Evolutionary conservation across 495 filamentous ascomycete genomes (phyloP), one percentile per base, ranked within the genome.

Genomic region (Podospora appendiculata): DNA sequence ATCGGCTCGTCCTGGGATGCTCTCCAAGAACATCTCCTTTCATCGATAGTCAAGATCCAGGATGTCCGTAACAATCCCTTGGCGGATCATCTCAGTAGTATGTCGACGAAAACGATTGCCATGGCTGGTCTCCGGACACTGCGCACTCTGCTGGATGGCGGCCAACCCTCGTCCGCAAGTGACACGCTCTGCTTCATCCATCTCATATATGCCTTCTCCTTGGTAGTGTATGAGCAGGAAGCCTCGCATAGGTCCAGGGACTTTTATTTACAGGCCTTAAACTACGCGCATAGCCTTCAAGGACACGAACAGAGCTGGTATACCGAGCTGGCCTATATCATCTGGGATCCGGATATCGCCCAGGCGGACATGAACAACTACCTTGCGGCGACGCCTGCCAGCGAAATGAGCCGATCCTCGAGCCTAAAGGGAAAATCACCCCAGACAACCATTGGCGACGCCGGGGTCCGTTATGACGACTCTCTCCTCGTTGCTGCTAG

Each of bases 101-200:
- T 75, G 57, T 65, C 73, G 4, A 57, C 62, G 0, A 59, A 56
- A 41, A 56, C 59, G 2, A 61, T 77, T 11, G 70, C 72, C 4
- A 55, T 57, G 0, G 56, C 46, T 3, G 74, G 74, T 18, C 60
- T 77, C 10, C 55, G 59, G 12, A 63, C 65, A 25, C 56, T 77
- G 1, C 59, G 55, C 8, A 53, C 16, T 3, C 51, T 70, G n/a
- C 52, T 76, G 7, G 47, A 64, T 18, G 66, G 69, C 25, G 47
- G 57, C 9, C 52, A 60, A 4, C 57, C 63, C 1, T 53, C 59
- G 0, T 68, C 69, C 0, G 64, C 74, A 8, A 51, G 65, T 49
- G 63, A 72, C 16, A 64, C 59, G 5, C 51, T 76, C 8, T 77
- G 72, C 57, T 68, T 76, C 52, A 53, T 73, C 17, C 72, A 75